Base-by-base conservation (phyloP, 2,329 filamentous ascomycete genomes). In the Ambrosiella cleistominuta region DNA sequence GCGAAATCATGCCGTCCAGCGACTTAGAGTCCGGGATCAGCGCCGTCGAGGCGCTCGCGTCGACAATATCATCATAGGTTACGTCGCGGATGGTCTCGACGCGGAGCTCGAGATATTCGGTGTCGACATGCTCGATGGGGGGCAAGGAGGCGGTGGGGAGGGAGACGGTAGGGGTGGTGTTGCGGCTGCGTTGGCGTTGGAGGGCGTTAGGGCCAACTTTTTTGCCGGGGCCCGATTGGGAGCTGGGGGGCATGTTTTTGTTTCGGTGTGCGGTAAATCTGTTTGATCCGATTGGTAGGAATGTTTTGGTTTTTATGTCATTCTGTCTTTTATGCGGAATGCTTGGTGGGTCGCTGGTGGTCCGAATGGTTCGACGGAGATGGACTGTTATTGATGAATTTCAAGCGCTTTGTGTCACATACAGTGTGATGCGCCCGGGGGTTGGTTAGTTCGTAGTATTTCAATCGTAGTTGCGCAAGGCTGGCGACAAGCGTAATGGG, bases 101-200 rank as follows among this genome's bases (percentile, higher is more conserved):
- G 64, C 72, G 75, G 19, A 86, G 78, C 60, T 83, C 79, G 56
- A 89, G 77, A 66, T 83, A 85, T 58, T 85, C 77, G 19, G 82
- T 80, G 61, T 80, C 75, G 65, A 77, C 73, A 57, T 72, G 71
- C 58, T 80, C 74, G 64, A 78, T 73, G 4, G 76, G 73, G 1
- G 78, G 78, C 44, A 81, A 74, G 68, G 64, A 75, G 65, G 72
- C 76, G 66, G 68, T 75, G 64, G 68, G 71, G 5, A 47, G 12
- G 13, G 59, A 36, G 11, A 35, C 45, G 65, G 79, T 78, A 40
- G 86, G 87, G 13, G 86, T 91, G 40, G 85, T 87, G 69, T 89
- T 90, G 66, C 86, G 83, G 67, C 85, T 89, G 62, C 80, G 76
- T 64, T 83, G 85, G 64, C 82, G 81, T 63, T 79, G 79, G 61